Percentiles rank a stretch among this genome's conserved stretches.
These are phyloP conservation scores for Fragosphaeria purpurea DNA, from an alignment of 2,329 filamentous ascomycete species.

Conservation along the genomic window DNA sequence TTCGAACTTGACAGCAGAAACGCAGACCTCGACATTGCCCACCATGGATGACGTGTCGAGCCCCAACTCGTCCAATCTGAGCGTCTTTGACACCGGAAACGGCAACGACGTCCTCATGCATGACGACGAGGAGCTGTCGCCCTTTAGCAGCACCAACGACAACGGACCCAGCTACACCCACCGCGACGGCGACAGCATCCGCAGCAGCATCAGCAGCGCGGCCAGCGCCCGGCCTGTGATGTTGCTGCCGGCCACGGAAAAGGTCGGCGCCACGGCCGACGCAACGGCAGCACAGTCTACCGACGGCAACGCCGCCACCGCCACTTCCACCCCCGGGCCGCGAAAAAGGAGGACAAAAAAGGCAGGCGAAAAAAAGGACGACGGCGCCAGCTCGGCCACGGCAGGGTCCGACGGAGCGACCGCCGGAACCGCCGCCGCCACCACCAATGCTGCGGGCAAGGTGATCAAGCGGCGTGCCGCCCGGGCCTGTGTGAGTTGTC, in stretches of 20 bases:
- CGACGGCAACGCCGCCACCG: background rate
- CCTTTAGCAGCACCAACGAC: slow-evolving; percentile 9
- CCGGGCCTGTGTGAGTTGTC: slow-evolving; percentile 80
- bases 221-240: background rate
- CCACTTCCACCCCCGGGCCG: background rate
- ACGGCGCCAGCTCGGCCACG: background rate
- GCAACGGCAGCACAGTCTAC: background rate
- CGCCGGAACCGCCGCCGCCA: slow-evolving; percentile 12
- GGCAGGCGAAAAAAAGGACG: slow-evolving; percentile 10
- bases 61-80: slow-evolving; percentile 12
- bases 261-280: background rate
- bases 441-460: slow-evolving; percentile 32
- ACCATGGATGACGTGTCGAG: slow-evolving; percentile 14
- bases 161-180: background rate
- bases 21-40: no score
- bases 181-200: slow-evolving; percentile 2
- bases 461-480: slow-evolving; percentile 73
- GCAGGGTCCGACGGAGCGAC: slow-evolving; percentile 6
- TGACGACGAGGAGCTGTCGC: slow-evolving; percentile 11
- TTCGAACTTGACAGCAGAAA: no score
- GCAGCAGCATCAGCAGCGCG: slow-evolving; percentile 8
- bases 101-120: slow-evolving; percentile 9
- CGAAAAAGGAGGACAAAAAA: slow-evolving; percentile 11
- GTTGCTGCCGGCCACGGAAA: slow-evolving; percentile 6
- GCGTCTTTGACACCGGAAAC: slow-evolving; percentile 12